Percentiles rank a stretch among this genome's conserved stretches.
Evolutionary conservation across 2,329 filamentous ascomycete genomes (phyloP).

Genomic region (Leptographium wingfieldii): DNA sequence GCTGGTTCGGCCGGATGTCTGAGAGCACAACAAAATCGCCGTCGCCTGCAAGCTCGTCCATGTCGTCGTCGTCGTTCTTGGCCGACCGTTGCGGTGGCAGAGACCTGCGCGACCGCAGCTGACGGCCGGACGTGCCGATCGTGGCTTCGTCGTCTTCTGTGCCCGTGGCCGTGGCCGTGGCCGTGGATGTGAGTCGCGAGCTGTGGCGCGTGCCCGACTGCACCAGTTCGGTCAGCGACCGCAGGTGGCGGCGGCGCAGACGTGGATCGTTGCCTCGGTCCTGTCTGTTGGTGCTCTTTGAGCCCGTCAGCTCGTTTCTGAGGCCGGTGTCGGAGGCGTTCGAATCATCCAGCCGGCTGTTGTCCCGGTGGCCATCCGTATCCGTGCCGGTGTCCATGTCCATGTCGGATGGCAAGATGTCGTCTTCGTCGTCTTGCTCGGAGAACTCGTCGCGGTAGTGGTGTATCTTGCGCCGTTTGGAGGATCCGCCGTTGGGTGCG

Average conservation of each 20-base stretch:
- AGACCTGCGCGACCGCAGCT: conserved; percentile 2
- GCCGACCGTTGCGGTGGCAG: background rate
- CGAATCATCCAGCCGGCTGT: background rate
- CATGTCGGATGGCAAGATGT: background rate
- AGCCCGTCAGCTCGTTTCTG: background rate
- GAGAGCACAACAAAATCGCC: conserved; percentile 17
- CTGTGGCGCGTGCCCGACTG: conserved; percentile 4
- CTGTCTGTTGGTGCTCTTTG: background rate
- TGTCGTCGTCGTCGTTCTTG: conserved; percentile 8
- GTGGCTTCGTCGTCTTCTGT: conserved; percentile 1
- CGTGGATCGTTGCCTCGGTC: background rate
- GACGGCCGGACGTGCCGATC: background rate
- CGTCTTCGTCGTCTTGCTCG: background rate
- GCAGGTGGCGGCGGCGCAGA: background rate
- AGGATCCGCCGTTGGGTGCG: background rate
- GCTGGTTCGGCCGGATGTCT: conserved; percentile 13
- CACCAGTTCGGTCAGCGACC: background rate
- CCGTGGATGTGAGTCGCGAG: conserved; percentile 4
- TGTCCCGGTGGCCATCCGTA: background rate
- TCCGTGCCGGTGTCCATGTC: conserved; percentile 1
- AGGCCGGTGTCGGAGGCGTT: background rate
- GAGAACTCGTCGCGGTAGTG: conserved; percentile 3
- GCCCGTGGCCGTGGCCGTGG: background rate
- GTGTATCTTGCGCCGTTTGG: conserved; percentile 6
- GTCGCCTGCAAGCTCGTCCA: conserved; percentile 19